Evolutionary conservation across 345 rosid genomes (phyloP), one percentile per base, ranked within the genome.

Genomic region (Eucalyptus pauciflora): DNA sequence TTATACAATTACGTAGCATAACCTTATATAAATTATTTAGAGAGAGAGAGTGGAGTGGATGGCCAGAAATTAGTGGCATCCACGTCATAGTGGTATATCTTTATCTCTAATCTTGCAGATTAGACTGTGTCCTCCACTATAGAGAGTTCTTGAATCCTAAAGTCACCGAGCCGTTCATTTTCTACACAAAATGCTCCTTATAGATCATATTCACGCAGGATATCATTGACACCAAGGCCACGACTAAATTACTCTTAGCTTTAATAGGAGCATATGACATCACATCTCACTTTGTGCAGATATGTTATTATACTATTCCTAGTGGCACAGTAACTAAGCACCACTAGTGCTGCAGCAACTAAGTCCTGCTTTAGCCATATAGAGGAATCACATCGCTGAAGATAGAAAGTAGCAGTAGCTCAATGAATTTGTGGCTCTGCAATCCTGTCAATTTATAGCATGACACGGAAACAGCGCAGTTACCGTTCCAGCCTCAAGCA

Each of bases 41-140:
- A 86, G 22, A 81, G 88, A 48, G 41, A 54, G 31, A 94, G 96
- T 94, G 96, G 93, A 91, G 24, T 52, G 58, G 58, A 89, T 90
- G 95, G 87, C 93, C 95, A 96, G 89, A 93, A 87, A 54, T 88
- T 90, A 92, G 96, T 96, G 98, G 93, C 85, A 60, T 94, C 95
- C 96, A 94, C 93, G 90, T 92, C 93, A 94, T 88, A 10, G 27
- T 86, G 86, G 87, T 89, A 89, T 88, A 83, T 50, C 79, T 51
- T 86, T 76, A 76, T 37, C 16, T 76, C 48, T 76, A 20, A 20
- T 76, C 48, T 76, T 41, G 29, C 14, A 20, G 85, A 76, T 20
- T 41, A 76, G 5, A 76, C 29, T 22, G 48, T 10, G 12, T 41
- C 29, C 48, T 76, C 85, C 85, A 76, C 45, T 81, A 89, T 60